Base-by-base conservation (phyloP, 306 rosid genomes). In the Lathyrus oleraceus region DNA sequence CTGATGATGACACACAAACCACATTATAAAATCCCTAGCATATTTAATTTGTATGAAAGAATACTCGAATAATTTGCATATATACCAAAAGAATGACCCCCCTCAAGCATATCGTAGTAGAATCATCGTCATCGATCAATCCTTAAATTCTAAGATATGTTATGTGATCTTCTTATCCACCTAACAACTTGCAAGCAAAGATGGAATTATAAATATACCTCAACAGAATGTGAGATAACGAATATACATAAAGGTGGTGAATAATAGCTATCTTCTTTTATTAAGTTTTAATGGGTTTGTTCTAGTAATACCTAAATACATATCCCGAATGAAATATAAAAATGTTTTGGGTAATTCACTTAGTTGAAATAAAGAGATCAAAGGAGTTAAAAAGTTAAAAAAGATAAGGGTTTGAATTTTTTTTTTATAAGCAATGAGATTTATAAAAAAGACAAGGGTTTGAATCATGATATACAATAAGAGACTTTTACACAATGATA, bases 1-100 rank as follows among this genome's bases (percentile, higher is more conserved):
- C 44, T 54, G 48, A 12, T 54, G 48, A 12, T 40, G 61, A 35
- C 73, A 77, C 68, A 70, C 73, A 70, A 69, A 44, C 47, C 72
- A 62, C 6, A 11, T 53, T 73, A 19, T 43, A 67, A 19, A 35
- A 35, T 35, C 39, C 7, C 1, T 48, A 69, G 49, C 53, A 21
- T 71, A 8, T 16, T 57, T 65, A 64, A 17, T 48, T 74, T 61
- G 68, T 16, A 67, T 42, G 5, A 16, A 39, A 30, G 30, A 38
- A 44, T 64, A 47, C 12, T 56, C 47, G 49, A 48, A 80, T 61
- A 28, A 56, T 30, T 73, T 78, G 53, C 70, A 39, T 8, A 35
- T 6, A 59, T 30, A 69, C 5, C 5, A 52, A 53, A 27, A 56
- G 17, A 70, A 42, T 17, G 43, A 61, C 16, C 61, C 16, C 61